Evolutionary conservation across 805 yeast genomes (phyloP).

Genomic region (Wickerhamomyces ciferrii): DNA sequence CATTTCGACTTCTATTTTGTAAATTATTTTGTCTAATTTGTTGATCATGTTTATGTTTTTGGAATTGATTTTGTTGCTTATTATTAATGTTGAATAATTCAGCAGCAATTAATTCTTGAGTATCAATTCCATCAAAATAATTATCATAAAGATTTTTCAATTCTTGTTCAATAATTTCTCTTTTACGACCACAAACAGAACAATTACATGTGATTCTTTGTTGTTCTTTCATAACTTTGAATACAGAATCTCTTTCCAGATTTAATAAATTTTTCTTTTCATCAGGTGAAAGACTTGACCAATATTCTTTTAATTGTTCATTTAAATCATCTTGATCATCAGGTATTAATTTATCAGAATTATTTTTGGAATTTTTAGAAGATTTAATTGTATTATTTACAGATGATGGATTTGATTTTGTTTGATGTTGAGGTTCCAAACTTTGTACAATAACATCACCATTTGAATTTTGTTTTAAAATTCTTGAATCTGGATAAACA

Average conservation of each 20-base stretch:
- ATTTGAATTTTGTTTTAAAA: constrained; percentile 63
- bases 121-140: constrained; percentile 40
- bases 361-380: constrained; percentile 3
- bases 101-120: constrained; percentile 3
- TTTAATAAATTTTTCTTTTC: constrained; percentile 57
- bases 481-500: constrained; percentile 69
- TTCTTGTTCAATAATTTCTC: constrained; percentile 68
- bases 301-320: constrained; percentile 32
- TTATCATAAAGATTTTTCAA: constrained; percentile 68
- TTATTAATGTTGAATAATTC: constrained; percentile 1
- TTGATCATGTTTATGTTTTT: background rate
- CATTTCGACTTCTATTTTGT: background rate
- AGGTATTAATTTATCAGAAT: constrained; percentile 4
- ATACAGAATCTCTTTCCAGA: constrained; percentile 65
- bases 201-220: constrained; percentile 63
- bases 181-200: constrained; percentile 71
- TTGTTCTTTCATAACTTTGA: constrained; percentile 57
- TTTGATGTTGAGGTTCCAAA: constrained; percentile 16
- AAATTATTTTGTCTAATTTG: background rate
- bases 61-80: background rate
- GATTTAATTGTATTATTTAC: background rate
- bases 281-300: constrained; percentile 61
- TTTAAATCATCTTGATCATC: constrained; percentile 15
- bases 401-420: constrained; percentile 31
- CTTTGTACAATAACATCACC: constrained; percentile 73